Evolutionary conservation across 2,329 filamentous ascomycete genomes (phyloP).

Genomic region (Dryadomyces quercus-mongolicae): DNA sequence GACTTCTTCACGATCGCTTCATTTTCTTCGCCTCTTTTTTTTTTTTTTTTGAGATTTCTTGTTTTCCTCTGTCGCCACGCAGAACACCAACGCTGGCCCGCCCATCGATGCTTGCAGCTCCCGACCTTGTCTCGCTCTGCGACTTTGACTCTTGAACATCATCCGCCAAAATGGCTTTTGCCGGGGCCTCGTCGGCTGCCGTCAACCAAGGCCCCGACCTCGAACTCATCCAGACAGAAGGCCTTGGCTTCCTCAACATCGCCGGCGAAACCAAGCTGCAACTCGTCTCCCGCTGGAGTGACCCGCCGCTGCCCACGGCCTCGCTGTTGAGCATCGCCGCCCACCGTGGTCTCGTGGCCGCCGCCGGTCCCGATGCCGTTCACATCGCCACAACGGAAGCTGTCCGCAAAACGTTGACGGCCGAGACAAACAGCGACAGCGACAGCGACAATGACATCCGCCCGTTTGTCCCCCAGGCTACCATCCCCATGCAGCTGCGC

Average conservation of each 20-base stretch:
- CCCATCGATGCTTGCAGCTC: too few relatives aligned
- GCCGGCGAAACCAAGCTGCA: constrained; percentile 73
- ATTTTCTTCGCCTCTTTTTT: background rate
- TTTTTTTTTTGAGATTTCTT: background rate
- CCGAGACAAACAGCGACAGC: constrained; percentile 26
- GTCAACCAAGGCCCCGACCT: constrained; percentile 49
- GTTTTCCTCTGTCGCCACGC: background rate
- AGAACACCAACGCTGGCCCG: background rate
- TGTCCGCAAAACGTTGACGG: constrained; percentile 62
- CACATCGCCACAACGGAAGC: constrained; percentile 65
- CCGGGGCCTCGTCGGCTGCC: constrained; percentile 28
- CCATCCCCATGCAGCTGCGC: constrained; percentile 58
- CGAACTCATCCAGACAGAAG: constrained; percentile 70
- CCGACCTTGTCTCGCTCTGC: background rate
- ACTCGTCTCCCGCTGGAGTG: constrained; percentile 67
- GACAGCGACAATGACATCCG: constrained; percentile 50
- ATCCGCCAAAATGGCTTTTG: background rate
- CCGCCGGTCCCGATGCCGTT: constrained; percentile 71
- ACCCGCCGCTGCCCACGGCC: constrained; percentile 61
- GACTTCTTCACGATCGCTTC: too few relatives aligned
- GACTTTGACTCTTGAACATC: background rate
- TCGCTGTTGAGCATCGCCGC: constrained; percentile 79
- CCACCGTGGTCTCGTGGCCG: constrained; percentile 68
- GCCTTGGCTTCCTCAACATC: constrained; percentile 69
- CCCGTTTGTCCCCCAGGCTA: constrained; percentile 60